Percentiles rank a stretch among this genome's conserved stretches.
phyloP scores from a whole-genome alignment of 257 asterid genomes.

The Nicotiana tabacum region DNA sequence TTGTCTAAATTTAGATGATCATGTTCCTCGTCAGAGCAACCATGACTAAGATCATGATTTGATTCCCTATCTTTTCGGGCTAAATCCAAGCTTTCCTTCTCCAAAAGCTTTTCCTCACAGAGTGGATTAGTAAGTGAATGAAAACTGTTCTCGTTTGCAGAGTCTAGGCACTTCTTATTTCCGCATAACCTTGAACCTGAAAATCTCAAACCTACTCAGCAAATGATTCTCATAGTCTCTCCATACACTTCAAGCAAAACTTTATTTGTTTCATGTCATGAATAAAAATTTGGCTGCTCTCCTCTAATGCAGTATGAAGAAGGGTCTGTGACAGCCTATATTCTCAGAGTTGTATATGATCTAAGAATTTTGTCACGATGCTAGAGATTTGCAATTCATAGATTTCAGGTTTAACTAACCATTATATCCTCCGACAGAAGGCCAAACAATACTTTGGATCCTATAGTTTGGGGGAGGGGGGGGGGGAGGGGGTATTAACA shows the following conservation, averaged over 20 bases:
- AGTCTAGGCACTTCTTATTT: constrained; percentile 11
- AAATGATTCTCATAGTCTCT: neutral
- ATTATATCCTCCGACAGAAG: neutral
- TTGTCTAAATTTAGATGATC: neutral
- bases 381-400: neutral
- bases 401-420: neutral
- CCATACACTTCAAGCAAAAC: neutral
- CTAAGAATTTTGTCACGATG: neutral
- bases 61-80: constrained; percentile 8
- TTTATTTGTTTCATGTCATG: neutral
- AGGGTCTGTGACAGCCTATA: neutral
- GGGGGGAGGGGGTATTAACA: neutral
- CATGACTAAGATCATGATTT: constrained; percentile 7
- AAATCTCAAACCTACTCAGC: neutral
- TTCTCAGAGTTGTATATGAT: neutral
- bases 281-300: neutral
- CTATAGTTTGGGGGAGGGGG: neutral
- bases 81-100: constrained; percentile 12
- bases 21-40: constrained; percentile 5
- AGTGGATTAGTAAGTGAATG: constrained; percentile 3
- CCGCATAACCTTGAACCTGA: constrained; percentile 12
- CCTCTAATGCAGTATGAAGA: neutral
- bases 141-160: constrained; percentile 5
- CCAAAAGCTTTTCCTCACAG: neutral
- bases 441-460: neutral